phyloP scores from a whole-genome alignment of 2,329 filamentous ascomycete species.

The Colletotrichum salicis region DNA sequence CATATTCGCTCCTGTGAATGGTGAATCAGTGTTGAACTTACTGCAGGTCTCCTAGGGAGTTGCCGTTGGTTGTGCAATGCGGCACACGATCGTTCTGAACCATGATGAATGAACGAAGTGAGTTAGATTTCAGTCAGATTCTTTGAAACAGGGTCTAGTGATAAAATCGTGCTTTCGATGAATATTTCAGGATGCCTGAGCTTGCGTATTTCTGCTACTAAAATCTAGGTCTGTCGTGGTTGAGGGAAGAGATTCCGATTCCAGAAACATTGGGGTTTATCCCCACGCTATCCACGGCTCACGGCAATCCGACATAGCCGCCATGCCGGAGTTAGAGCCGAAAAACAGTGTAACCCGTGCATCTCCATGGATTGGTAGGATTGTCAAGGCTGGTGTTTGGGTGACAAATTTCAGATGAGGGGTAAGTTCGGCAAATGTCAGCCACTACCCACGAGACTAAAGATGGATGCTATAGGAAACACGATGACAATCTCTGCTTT shows the following conservation, averaged over 20 bases:
- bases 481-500: neutral
- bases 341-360: neutral
- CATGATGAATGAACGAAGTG: neutral
- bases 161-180: too few species aligned
- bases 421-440: neutral
- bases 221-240: too few species aligned
- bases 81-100: neutral
- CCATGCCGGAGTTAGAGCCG: neutral
- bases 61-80: neutral
- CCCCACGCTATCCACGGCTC: neutral
- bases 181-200: too few species aligned
- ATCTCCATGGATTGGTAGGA: neutral
- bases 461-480: neutral
- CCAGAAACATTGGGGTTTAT: neutral
- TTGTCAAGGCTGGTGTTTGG: neutral
- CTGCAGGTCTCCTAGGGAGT: neutral
- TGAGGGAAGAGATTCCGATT: too few species aligned
- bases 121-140: neutral
- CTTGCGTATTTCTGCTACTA: too few species aligned
- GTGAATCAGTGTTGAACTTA: neutral
- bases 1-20: neutral
- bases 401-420: neutral
- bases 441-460: neutral
- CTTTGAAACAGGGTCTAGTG: too few species aligned
- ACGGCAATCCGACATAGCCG: neutral